phyloP scores from a whole-genome alignment of 2,329 filamentous ascomycete genomes.

The Colletotrichum falcatum region DNA sequence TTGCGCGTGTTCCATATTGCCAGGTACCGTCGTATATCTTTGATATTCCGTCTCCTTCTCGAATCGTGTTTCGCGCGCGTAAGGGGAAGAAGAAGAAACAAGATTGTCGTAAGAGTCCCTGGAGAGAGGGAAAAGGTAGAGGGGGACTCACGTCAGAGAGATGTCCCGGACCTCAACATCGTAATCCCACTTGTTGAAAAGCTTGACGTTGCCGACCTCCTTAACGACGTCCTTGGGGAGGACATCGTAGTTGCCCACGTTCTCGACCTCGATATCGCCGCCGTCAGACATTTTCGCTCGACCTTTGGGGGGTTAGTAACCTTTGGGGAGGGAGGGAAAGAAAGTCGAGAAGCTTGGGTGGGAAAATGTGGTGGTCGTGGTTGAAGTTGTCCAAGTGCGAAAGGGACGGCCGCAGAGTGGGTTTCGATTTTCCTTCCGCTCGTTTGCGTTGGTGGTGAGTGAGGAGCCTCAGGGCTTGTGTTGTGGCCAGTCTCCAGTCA shows the following conservation, averaged over 20 bases:
- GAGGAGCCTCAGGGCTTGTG: constrained; percentile 16
- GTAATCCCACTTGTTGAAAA: constrained; percentile 98
- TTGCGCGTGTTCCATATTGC: constrained; percentile 18
- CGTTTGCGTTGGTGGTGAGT: constrained; percentile 11
- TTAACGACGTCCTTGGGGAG: constrained; percentile 93
- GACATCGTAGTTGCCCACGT: constrained; percentile 78
- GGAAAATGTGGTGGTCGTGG: constrained; percentile 42
- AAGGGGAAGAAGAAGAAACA: no score
- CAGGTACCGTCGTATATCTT: constrained; percentile 25
- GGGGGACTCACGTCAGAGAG: constrained; percentile 83
- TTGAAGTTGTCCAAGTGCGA: constrained; percentile 41
- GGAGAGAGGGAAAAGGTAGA: constrained; percentile 1
- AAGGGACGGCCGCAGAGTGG: constrained; percentile 29
- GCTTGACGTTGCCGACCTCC: constrained; percentile 93
- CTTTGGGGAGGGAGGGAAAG: constrained; percentile 28
- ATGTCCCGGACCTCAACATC: constrained; percentile 99
- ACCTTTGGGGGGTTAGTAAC: constrained; percentile 40
- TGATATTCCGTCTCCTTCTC: constrained; percentile 37
- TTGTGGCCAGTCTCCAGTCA: constrained; percentile 10
- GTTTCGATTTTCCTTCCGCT: constrained; percentile 38
- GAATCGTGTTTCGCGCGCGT: constrained; percentile 33
- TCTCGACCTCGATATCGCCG: constrained; percentile 94
- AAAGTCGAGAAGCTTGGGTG: constrained; percentile 38
- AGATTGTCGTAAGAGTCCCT: background rate
- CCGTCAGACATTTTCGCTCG: constrained; percentile 86